A percentile compares a stretch with the other conserved stretches of the same genome.
These are phyloP conservation scores for Phytophthora litchii DNA, from an alignment of 352 stramenopile species.

Conservation along the genomic window DNA sequence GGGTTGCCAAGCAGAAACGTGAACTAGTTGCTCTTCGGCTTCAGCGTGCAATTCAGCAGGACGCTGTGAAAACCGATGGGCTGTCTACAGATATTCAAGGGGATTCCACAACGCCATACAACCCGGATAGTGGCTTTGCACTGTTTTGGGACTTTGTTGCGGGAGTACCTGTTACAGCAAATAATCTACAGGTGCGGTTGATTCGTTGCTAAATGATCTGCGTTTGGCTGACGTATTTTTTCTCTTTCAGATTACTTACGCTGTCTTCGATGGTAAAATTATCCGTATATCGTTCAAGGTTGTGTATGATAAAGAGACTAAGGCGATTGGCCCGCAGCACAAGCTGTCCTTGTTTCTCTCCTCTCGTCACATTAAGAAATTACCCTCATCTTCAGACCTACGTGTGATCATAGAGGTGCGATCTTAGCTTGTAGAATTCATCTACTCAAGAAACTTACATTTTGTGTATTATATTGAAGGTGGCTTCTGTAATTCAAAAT, in stretches of 20 bases:
- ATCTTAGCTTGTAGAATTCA: not conserved
- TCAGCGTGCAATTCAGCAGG: constrained; percentile 42
- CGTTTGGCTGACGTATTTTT: constrained; percentile 2
- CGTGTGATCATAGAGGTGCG: constrained; percentile 50
- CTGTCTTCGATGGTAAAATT: constrained; percentile 46
- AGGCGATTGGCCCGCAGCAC: constrained; percentile 26
- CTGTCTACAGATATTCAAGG: constrained; percentile 4
- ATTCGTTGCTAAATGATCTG: not conserved
- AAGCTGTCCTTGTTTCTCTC: constrained; percentile 43
- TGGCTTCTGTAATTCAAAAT: constrained; percentile 22
- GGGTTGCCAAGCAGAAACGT: constrained; percentile 59
- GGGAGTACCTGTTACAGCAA: constrained; percentile 26
- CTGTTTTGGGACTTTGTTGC: constrained; percentile 57
- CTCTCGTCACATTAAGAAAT: constrained; percentile 37
- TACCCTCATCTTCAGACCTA: constrained; percentile 33
- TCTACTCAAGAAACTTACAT: not conserved
- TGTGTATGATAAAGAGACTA: constrained; percentile 35
- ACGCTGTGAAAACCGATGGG: constrained; percentile 8
- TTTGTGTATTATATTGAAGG: constrained; percentile 19
- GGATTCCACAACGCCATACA: constrained; percentile 22
- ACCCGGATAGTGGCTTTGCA: constrained; percentile 40
- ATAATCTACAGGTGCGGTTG: constrained; percentile 42
- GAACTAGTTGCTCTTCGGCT: constrained; percentile 49
- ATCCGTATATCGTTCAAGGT: constrained; percentile 52
- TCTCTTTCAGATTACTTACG: constrained; percentile 53